Evolutionary conservation across 2,329 filamentous ascomycete genomes (phyloP), one percentile per base, ranked within the genome.

Genomic region (Aaosphaeria arxii): DNA sequence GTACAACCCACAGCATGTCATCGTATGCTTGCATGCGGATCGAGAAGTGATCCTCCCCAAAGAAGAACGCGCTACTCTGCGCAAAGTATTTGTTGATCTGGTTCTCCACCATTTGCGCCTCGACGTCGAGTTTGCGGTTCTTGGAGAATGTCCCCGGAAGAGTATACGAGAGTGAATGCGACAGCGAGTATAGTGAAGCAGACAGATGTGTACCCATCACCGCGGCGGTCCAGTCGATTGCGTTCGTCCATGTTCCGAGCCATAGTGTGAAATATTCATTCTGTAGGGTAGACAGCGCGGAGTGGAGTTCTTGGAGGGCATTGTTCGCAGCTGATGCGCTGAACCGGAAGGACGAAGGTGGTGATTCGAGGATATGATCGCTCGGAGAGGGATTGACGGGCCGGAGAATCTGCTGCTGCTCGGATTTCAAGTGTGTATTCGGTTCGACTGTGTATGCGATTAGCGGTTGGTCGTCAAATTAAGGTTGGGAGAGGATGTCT

Each of bases 191-290:
- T 11, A 94, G 77, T 3, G 85, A 81, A 11, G 85, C 87, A 0
- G 89, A 87, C 33, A 96, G 72, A 48, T 92, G 84, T 0, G 91
- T 96, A 40, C 85, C 85, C 58, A 89, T 76, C 6, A 96, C 89
- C 4, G 92, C 91, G 13, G 85, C 86, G 0, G 92, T 97, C 92
- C 92, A 97, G 73, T 96, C 92, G 61, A 95, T 96, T 31, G 88
- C 82, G 1, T 79, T 78, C 0, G 91, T 89, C 89, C 91, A 97
- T 29, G 84, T 90, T 7, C 88, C 91, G 33, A 87, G 74, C 78
- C 88, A 88, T 4, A 86, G 72, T 42, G 84, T 79, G 65, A 94
- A 96, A 71, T 90, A 96, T 29, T 79, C 75, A 45, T 82, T 77
- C 67, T 96, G 91, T 78, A 96, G 83, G 5, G 86, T 83, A 42